These are phyloP conservation scores for Astrocystis sublimbata DNA, from an alignment of 495 filamentous ascomycete species.

Conservation along the genomic window DNA sequence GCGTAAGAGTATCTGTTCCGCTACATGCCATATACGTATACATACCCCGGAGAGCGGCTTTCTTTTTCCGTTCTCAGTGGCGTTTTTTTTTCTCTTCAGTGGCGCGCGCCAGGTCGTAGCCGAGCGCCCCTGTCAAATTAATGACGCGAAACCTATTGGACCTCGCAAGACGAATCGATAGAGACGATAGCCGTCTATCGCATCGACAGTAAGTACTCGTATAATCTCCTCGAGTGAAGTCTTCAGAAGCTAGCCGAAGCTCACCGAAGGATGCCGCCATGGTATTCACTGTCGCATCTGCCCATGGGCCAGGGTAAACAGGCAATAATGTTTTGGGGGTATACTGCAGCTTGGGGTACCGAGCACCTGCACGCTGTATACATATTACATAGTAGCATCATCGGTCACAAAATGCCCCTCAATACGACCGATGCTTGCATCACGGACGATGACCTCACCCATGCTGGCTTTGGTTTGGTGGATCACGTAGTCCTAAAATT, in stretches of 20 bases:
- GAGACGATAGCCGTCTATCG: neutral
- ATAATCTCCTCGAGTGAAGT: neutral
- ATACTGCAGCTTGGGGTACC: neutral
- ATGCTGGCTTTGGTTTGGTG: too few species aligned
- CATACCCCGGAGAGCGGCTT: too few species aligned
- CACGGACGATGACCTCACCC: too few species aligned
- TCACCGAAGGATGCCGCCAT: neutral
- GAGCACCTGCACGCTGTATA: neutral
- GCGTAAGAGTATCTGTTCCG: neutral
- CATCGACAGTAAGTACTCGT: neutral
- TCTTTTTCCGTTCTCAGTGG: too few species aligned
- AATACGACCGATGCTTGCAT: too few species aligned
- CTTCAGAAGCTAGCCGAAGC: neutral
- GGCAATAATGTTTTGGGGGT: neutral
- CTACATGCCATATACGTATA: neutral
- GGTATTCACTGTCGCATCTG: too few species aligned
- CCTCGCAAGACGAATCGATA: neutral
- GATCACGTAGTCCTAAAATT: too few species aligned
- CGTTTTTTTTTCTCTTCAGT: neutral
- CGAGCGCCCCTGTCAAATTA: neutral
- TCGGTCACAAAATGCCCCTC: too few species aligned
- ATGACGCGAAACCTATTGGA: neutral
- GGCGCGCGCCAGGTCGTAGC: neutral
- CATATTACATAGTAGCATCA: too few species aligned
- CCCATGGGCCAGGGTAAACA: neutral